Base-by-base conservation (phyloP, 2,329 filamentous ascomycete species). In the Colletotrichum sp. region DNA sequence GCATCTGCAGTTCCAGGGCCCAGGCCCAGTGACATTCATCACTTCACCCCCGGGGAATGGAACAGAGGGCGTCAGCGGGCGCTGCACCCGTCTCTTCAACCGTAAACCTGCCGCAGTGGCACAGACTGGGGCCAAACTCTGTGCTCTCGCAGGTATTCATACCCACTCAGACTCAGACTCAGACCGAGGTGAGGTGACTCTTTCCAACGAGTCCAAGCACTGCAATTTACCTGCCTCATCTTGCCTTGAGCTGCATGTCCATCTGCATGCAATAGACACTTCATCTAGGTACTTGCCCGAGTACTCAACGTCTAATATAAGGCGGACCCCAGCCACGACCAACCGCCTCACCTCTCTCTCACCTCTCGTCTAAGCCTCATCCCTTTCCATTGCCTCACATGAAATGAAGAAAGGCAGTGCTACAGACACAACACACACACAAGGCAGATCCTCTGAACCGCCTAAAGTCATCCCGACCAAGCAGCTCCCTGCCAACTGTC, bases 101-200 rank as follows among this genome's bases (percentile, higher is more conserved):
- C 44, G 21, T 30, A 57, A 34, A 34, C 36, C 59, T 66, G 52
- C 21, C 28, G 32, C 26, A 39, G 32, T n/a, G 49, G 73, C 73
- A 76, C 73, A 73, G 73, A 76, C 73, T 76, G 44, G 73, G 16
- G 73, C 70, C 73, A 76, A 76, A 76, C 73, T 76, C 73, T 76
- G 73, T 76, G 73, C 73, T 76, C 73, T 59, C 64, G 64, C 73
- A 68, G 70, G 39, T 71, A 44, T 44, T 10, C 18, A n/a, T 44
- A 44, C 2, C 39, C 36, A 39, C 36, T n/a, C 18, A 44, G 5
- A 24, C 24, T 24, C 24, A 44, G 39, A 44, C 39, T 44, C 39
- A 44, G 39, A 49, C 39, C 18, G 39, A n/a, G 18, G 18, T 49
- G 18, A 49, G 18, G 39, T 44, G 39, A n/a, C 5, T 44, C 39